Evolutionary conservation across 768 basidiomycete species (phyloP).

Genomic region (Russula virescens): DNA sequence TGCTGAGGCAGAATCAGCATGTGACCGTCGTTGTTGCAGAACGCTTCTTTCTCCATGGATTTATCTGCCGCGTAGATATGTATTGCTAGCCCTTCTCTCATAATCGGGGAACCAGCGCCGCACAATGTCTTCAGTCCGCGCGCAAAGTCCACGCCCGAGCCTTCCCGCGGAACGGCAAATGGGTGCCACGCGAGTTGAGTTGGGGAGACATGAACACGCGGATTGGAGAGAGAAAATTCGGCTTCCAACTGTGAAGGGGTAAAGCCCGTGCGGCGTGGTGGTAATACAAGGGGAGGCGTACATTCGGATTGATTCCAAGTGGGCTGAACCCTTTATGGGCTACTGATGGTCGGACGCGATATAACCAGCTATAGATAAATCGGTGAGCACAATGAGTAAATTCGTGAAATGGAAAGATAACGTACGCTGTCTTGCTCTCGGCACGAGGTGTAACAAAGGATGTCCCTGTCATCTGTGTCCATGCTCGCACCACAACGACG

Average conservation of each 20-base stretch:
- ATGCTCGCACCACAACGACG: neutral
- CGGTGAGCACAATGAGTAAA: neutral
- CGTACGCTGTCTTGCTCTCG: constrained; percentile 49
- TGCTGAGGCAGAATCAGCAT: constrained; percentile 63
- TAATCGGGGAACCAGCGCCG: constrained; percentile 56
- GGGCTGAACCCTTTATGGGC: constrained; percentile 57
- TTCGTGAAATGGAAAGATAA: neutral
- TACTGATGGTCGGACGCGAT: constrained; percentile 63
- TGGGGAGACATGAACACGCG: constrained; percentile 53
- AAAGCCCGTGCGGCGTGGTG: neutral
- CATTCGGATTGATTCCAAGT: constrained; percentile 54
- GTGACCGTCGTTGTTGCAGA: constrained; percentile 60
- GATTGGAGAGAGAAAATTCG: constrained; percentile 53
- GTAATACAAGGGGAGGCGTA: constrained; percentile 29
- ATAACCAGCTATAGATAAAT: constrained; percentile 44
- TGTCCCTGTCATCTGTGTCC: constrained; percentile 49
- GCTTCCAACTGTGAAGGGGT: constrained; percentile 46
- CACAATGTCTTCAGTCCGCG: constrained; percentile 57
- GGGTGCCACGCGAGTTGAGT: constrained; percentile 65
- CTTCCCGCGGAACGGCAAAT: constrained; percentile 44
- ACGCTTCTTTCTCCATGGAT: constrained; percentile 56
- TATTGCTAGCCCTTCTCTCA: constrained; percentile 57
- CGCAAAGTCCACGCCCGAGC: constrained; percentile 46
- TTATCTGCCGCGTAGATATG: constrained; percentile 56
- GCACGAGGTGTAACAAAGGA: constrained; percentile 54